phyloP scores from a whole-genome alignment of 768 basidiomycete species.

The Peribolospora baueri region DNA sequence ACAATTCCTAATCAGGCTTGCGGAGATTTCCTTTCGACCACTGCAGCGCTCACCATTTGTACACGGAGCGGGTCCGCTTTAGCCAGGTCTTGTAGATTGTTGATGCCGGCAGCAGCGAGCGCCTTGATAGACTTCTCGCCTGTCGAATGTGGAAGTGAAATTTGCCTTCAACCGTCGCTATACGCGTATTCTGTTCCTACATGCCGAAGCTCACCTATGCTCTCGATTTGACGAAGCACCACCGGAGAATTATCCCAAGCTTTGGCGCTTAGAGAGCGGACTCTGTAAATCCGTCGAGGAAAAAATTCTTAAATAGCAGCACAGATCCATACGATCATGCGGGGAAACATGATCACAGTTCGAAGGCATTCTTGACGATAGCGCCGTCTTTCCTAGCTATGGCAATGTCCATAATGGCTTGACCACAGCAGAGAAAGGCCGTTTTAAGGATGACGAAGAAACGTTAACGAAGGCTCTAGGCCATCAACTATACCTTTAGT shows the following conservation, averaged over 20 bases:
- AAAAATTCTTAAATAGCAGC: not conserved
- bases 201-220: conserved; percentile 41
- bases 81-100: conserved; percentile 5
- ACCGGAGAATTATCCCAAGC: conserved; percentile 77
- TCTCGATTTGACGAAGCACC: conserved; percentile 62
- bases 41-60: too few species aligned
- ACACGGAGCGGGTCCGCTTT: conserved; percentile 1
- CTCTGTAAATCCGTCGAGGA: conserved; percentile 16
- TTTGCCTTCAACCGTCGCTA: not conserved
- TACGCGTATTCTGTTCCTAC: not conserved
- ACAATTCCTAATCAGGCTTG: too few species aligned
- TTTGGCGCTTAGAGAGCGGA: conserved; percentile 53
- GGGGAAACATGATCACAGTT: conserved; percentile 27
- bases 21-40: too few species aligned
- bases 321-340: conserved; percentile 10
- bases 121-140: not conserved
- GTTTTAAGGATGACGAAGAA: not conserved
- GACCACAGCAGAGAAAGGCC: too few species aligned
- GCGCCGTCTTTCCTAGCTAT: conserved; percentile 39
- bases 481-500: too few species aligned
- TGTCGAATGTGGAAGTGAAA: too few species aligned
- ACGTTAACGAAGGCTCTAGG: not conserved
- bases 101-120: conserved; percentile 6
- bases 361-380: conserved; percentile 46
- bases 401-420: conserved; percentile 58